Evolutionary conservation across 371 early-diverging fungal genomes (phyloP).

Genomic region (Mortierella sp.): DNA sequence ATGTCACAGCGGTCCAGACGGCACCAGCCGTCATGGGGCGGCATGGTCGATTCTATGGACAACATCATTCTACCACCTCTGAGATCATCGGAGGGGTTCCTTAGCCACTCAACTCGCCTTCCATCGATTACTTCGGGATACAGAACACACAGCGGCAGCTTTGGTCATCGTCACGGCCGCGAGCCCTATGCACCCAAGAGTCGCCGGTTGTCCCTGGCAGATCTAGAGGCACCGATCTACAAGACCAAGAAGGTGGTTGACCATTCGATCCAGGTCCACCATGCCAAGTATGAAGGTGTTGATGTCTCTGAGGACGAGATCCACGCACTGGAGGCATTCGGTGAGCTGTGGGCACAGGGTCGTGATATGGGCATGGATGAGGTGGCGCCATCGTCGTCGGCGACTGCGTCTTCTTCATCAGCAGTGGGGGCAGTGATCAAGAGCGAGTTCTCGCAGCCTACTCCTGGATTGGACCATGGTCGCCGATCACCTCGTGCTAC

Average conservation of each 20-base stretch:
- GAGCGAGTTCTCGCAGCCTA: slow-evolving; percentile 23
- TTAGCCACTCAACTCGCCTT: slow-evolving; percentile 20
- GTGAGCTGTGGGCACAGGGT: slow-evolving; percentile 53
- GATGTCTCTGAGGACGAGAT: slow-evolving; percentile 57
- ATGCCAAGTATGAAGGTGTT: slow-evolving; percentile 41
- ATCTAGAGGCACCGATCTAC: slow-evolving; percentile 49
- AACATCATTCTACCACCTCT: slow-evolving; percentile 41
- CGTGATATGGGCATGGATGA: slow-evolving; percentile 38
- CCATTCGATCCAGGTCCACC: slow-evolving; percentile 34
- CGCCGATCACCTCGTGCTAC: slow-evolving; percentile 30
- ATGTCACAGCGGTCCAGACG: background rate
- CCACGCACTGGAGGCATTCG: slow-evolving; percentile 53
- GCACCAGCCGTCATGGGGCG: slow-evolving; percentile 31
- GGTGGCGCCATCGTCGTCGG: background rate
- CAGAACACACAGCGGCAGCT: slow-evolving; percentile 31
- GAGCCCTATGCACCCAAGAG: slow-evolving; percentile 24
- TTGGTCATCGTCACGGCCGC: slow-evolving; percentile 5
- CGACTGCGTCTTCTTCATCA: background rate
- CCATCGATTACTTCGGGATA: slow-evolving; percentile 36
- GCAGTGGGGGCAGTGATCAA: slow-evolving; percentile 10
- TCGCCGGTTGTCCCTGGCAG: slow-evolving; percentile 52
- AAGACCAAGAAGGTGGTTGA: slow-evolving; percentile 42
- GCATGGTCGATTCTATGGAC: slow-evolving; percentile 40
- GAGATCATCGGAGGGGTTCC: slow-evolving; percentile 3
- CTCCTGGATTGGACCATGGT: slow-evolving; percentile 33